Conservation (phyloP, 139 green algal species). For the Chlamydomonas sp. region DNA sequence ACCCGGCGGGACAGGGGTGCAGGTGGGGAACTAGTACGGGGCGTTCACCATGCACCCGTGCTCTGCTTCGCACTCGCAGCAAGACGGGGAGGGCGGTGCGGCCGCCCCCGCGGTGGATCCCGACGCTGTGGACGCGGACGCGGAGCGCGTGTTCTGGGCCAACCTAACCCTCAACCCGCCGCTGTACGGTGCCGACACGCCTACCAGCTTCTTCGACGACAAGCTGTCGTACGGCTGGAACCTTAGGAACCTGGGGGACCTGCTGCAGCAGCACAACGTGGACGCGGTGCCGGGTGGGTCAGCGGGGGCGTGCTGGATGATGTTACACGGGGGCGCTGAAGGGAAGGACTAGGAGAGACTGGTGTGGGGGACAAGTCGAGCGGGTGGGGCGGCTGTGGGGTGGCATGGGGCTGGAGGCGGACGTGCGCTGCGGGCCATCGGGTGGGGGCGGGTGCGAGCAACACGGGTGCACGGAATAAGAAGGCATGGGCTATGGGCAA, state of each 20-base stretch:
- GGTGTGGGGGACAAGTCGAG: background rate
- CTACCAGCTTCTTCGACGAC: slow-evolving; percentile 72
- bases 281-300: slow-evolving; percentile 43
- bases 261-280: slow-evolving; percentile 55
- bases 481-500: too few species aligned
- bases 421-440: too few species aligned
- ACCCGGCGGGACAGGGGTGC: too few species aligned
- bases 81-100: background rate
- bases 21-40: too few species aligned
- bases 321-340: background rate
- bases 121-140: slow-evolving; percentile 32
- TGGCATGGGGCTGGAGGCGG: too few species aligned
- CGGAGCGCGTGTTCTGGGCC: slow-evolving; percentile 69
- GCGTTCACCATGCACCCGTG: too few species aligned
- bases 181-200: slow-evolving; percentile 69
- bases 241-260: slow-evolving; percentile 62
- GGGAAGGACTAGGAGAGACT: background rate
- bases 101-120: slow-evolving; percentile 3
- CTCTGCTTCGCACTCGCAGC: too few species aligned
- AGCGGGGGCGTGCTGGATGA: background rate
- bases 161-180: slow-evolving; percentile 70
- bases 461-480: too few species aligned
- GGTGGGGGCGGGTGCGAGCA: too few species aligned
- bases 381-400: too few species aligned
- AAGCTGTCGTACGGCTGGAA: slow-evolving; percentile 79